Evolutionary conservation across 2,329 filamentous ascomycete species (phyloP), one percentile per base, ranked within the genome.

Genomic region (Raffaelea albimanens): DNA sequence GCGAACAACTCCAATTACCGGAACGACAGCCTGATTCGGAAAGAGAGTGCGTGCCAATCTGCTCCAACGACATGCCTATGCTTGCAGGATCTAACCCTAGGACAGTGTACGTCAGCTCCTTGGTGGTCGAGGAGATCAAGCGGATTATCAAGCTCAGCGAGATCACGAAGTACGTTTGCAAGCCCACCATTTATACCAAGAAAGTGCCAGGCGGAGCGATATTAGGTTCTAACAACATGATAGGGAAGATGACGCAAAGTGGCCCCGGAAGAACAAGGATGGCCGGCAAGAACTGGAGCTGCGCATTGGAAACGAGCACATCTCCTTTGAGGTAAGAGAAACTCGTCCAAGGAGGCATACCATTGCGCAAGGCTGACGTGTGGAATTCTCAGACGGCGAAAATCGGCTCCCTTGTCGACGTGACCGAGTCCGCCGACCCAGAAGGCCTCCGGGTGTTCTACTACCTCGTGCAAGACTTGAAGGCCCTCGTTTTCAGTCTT

Each of bases 1-100:
- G 93, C 93, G 55, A 98, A 98, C 75, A 98, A 98, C 68, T 97
- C 91, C 49, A 98, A 98, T 70, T 98, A 98, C 70, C 83, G 93
- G 61, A 98, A 98, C 68, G 93, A 98, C 65, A 96, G 90, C 53
- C 72, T 98, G 57, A 98, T 98, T 62, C 85, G 93, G 55, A 98
- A 98, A 90, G 93, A 98, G 73, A 98, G 93, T 96, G 73, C 58
- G 89, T 47, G n/a, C n/a, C n/a, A n/a, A n/a, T n/a, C n/a, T n/a
- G n/a, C n/a, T n/a, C n/a, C n/a, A n/a, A n/a, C n/a, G n/a, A n/a
- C n/a, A n/a, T n/a, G n/a, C n/a, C n/a, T n/a, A n/a, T n/a, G n/a
- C n/a, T n/a, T n/a, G n/a, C n/a, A n/a, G 3, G 11, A 20, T 43
- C 53, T 50, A 43, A 53, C 48, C 3, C 9, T 9, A 23, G 31